Percentiles rank a stretch among this genome's conserved stretches.
Conservation (phyloP, 2,329 filamentous ascomycete species). For the Leptographium lundbergii region DNA sequence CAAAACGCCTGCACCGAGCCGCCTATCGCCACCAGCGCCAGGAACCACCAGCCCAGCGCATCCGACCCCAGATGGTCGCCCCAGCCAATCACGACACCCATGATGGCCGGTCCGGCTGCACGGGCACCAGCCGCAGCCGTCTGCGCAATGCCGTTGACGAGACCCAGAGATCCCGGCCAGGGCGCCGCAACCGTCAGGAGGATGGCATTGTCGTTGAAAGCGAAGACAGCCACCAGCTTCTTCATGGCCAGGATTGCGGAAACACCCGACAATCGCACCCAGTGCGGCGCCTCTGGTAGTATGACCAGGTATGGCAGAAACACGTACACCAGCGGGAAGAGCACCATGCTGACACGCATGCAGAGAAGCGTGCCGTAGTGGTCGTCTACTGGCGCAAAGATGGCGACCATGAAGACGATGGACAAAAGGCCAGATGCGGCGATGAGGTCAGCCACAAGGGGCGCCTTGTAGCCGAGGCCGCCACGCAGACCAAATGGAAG, state of each 20-base stretch:
- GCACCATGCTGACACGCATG: slow-evolving; percentile 1
- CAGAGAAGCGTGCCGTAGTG: slow-evolving; percentile 4
- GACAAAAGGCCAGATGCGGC: slow-evolving; percentile 4
- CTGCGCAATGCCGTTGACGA: slow-evolving; percentile 9
- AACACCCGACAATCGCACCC: slow-evolving; percentile 1
- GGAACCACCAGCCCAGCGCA: slow-evolving; percentile 9
- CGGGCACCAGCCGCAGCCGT: slow-evolving; percentile 4
- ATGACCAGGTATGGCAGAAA: slow-evolving; percentile 6
- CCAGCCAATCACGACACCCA: slow-evolving; percentile 6
- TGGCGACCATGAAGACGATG: slow-evolving; percentile 3
- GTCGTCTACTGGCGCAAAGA: slow-evolving; percentile 5
- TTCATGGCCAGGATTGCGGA: background rate
- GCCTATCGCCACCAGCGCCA: background rate
- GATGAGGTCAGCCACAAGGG: slow-evolving; percentile 2
- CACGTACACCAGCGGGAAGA: slow-evolving; percentile 2
- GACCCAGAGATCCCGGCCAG: slow-evolving; percentile 4
- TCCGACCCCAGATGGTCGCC: slow-evolving; percentile 1
- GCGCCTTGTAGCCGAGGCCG: slow-evolving; percentile 2
- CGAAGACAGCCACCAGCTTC: slow-evolving; percentile 5
- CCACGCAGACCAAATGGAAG: background rate
- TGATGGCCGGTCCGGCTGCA: slow-evolving; percentile 3
- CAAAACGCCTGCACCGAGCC: slow-evolving; percentile 4
- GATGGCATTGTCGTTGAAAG: slow-evolving; percentile 7
- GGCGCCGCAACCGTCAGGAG: slow-evolving; percentile 6
- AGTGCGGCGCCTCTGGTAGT: background rate